phyloP scores from a whole-genome alignment of 106 monocot genomes.

The Dioscorea alata region DNA sequence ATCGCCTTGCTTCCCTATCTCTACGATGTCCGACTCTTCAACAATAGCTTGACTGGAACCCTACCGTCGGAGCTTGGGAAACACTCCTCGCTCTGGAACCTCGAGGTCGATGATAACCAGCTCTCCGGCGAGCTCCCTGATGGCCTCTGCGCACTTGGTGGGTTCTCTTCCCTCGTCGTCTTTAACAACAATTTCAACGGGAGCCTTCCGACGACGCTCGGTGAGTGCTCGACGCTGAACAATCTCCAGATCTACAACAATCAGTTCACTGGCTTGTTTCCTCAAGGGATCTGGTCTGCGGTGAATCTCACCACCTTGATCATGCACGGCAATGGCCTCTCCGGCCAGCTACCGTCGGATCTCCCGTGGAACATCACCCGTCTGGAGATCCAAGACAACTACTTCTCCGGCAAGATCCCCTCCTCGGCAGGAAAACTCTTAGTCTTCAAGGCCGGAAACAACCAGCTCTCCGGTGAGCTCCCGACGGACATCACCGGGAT shows the following conservation, averaged over 20 bases:
- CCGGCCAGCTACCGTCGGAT: slow-evolving; percentile 54
- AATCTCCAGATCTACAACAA: slow-evolving; percentile 40
- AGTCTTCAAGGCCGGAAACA: slow-evolving; percentile 42
- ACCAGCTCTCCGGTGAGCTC: slow-evolving; percentile 54
- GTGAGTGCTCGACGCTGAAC: slow-evolving; percentile 31
- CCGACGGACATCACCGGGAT: slow-evolving; percentile 25
- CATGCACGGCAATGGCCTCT: slow-evolving; percentile 36
- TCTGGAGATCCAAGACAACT: slow-evolving; percentile 48
- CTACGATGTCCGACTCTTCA: slow-evolving; percentile 27
- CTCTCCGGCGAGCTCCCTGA: slow-evolving; percentile 43
- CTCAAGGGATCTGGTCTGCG: slow-evolving; percentile 50
- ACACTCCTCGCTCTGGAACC: slow-evolving; percentile 27
- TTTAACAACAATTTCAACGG: slow-evolving; percentile 61
- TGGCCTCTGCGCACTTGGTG: slow-evolving; percentile 26
- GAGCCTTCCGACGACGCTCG: slow-evolving; percentile 45
- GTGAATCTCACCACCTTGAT: slow-evolving; percentile 24
- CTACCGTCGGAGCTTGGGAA: slow-evolving; percentile 49
- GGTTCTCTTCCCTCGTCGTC: slow-evolving; percentile 24
- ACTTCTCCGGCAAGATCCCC: slow-evolving; percentile 55
- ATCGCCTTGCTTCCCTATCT: slow-evolving; percentile 40
- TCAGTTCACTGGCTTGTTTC: slow-evolving; percentile 46
- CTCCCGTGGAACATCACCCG: slow-evolving; percentile 46
- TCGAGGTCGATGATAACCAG: slow-evolving; percentile 51
- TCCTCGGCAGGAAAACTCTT: slow-evolving; percentile 23
- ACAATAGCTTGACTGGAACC: slow-evolving; percentile 33